These are phyloP conservation scores for Trichoderma pleuroti DNA, from an alignment of 2,329 filamentous ascomycete genomes.

Conservation along the genomic window DNA sequence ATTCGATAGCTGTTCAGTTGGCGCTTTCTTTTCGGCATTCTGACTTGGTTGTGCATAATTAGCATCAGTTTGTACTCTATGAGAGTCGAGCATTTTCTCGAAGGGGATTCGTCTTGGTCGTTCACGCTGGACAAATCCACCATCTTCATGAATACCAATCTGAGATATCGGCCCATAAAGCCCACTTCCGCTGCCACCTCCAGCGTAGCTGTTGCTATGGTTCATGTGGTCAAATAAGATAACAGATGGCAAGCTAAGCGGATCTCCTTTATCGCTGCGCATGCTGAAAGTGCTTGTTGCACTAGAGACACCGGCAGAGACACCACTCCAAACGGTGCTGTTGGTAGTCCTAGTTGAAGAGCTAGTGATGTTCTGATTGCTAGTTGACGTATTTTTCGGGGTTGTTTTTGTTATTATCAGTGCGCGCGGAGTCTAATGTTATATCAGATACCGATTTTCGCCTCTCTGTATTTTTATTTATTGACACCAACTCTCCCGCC, in stretches of 20 bases:
- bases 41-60: no score
- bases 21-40: no score
- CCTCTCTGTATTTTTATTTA: slow-evolving; percentile 51
- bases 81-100: no score
- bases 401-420: slow-evolving; percentile 88
- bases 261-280: slow-evolving; percentile 53
- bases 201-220: slow-evolving; percentile 57
- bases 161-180: slow-evolving; percentile 59
- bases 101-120: slow-evolving; percentile 54
- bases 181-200: slow-evolving; percentile 15
- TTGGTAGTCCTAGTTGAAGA: slow-evolving; percentile 75
- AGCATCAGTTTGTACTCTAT: no score
- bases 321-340: slow-evolving; percentile 88
- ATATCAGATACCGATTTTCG: slow-evolving; percentile 79
- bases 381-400: slow-evolving; percentile 72
- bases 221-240: slow-evolving; percentile 86
- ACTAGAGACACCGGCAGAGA: slow-evolving; percentile 85
- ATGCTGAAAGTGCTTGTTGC: slow-evolving; percentile 78
- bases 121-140: slow-evolving; percentile 73
- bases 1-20: no score
- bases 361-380: slow-evolving; percentile 68
- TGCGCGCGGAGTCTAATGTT: slow-evolving; percentile 66
- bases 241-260: slow-evolving; percentile 64
- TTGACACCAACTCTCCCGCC: slow-evolving; percentile 39
- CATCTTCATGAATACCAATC: slow-evolving; percentile 62